Evolutionary conservation across 2,329 filamentous ascomycete species (phyloP).

Genomic region (Blastomyces emzantsi): DNA sequence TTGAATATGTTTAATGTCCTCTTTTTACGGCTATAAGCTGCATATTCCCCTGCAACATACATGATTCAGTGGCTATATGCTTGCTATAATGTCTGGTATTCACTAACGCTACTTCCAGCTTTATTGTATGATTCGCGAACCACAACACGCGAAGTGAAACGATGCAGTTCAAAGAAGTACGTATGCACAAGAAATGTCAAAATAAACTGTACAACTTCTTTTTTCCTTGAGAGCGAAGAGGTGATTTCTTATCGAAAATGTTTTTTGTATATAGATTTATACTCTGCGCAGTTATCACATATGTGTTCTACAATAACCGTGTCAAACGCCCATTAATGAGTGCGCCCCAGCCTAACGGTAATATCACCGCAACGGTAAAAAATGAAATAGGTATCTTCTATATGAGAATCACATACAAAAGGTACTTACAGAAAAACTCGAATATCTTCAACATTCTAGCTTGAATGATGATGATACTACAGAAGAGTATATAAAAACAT

Average conservation of each 20-base stretch:
- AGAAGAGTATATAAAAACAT: too few relatives aligned
- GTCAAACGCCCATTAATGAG: too few relatives aligned
- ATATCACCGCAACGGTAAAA: too few relatives aligned
- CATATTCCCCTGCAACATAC: not conserved
- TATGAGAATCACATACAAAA: too few relatives aligned
- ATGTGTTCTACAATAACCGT: too few relatives aligned
- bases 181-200: not conserved
- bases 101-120: slow-evolving; percentile 10
- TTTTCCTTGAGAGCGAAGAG: not conserved
- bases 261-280: not conserved
- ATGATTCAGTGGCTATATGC: not conserved
- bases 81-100: not conserved
- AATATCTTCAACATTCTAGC: too few relatives aligned
- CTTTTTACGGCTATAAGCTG: not conserved
- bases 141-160: slow-evolving; percentile 4
- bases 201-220: not conserved
- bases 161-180: not conserved
- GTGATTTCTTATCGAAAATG: not conserved
- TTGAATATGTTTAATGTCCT: not conserved
- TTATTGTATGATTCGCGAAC: slow-evolving; percentile 17
- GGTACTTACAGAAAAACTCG: too few relatives aligned
- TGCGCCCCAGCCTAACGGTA: too few relatives aligned
- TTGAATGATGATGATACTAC: too few relatives aligned
- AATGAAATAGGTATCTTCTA: too few relatives aligned
- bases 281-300: too few relatives aligned